Evolutionary conservation across 129 eudicot species (phyloP), one percentile per base, ranked within the genome.

Genomic region (Saussurea involucrata): DNA sequence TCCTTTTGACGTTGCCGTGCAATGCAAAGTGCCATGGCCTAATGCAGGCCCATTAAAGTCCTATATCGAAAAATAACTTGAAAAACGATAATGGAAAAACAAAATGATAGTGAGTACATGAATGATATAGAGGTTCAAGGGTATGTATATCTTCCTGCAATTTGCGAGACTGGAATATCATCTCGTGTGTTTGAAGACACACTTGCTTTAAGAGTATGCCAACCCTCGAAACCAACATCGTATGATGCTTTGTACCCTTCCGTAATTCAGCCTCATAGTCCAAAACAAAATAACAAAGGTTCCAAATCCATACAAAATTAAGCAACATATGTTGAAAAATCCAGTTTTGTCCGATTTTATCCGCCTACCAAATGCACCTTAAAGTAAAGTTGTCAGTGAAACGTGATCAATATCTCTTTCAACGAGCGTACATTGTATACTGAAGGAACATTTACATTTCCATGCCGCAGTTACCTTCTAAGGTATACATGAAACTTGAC

Each of bases 11-110:
- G 88, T 81, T 76, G 88, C 11, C 85, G 92, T 33, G 88, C 96
- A 85, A 90, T 88, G 83, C 92, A 88, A 29, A 83, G 92, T 9
- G 86, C 90, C 42, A 90, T 88, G 0, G 90, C 92, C 80, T 90
- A 87, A 55, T 88, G 92, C 76, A 88, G 53, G 29, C 87, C 86
- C 92, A 88, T 90, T 18, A 87, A 82, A 24, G 81, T 87, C 74
- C 96, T 90, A 84, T 18, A 24, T 68, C 42, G 22, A 66, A 8
- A 46, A 40, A 12, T 11, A 40, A 40, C 15, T 9, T 40, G 49
- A 32, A 40, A 37, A 40, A 40, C 3, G 3, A 40, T 40, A 40
- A 9, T 40, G 13, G 49, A 40, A 40, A 36, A 40, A 40, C 49
- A 40, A 40, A 40, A 40, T 11, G 15, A 12, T 17, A 10, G 49